Conservation (phyloP, 1,284 basidiomycete genomes). For the Cutaneotrichosporon mucoides region DNA sequence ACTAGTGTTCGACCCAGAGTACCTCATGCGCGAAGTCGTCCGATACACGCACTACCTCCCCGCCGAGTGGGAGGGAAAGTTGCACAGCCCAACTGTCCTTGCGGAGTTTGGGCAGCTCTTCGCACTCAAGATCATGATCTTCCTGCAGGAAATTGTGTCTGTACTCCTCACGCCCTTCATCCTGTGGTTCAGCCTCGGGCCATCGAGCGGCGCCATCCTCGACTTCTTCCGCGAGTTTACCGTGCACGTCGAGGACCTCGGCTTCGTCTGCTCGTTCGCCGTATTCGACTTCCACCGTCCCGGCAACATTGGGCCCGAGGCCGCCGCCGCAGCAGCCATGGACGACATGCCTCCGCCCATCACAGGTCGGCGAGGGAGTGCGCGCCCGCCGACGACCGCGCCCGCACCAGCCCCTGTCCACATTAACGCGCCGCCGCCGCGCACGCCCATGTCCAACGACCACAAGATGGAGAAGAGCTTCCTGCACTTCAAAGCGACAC, state of each 20-base stretch:
- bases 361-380: not conserved
- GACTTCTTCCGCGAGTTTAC: constrained; percentile 97
- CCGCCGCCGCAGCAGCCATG: not conserved
- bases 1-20: constrained; percentile 85
- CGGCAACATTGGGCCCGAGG: constrained; percentile 71
- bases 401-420: not conserved
- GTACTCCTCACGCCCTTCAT: constrained; percentile 93
- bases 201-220: constrained; percentile 79
- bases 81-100: constrained; percentile 91
- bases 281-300: constrained; percentile 95
- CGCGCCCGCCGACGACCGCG: not conserved
- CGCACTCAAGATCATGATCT: constrained; percentile 79
- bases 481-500: constrained; percentile 89
- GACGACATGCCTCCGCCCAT: not conserved
- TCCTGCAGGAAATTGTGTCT: constrained; percentile 79
- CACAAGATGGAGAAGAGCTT: constrained; percentile 99
- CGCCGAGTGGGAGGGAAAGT: constrained; percentile 76
- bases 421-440: not conserved
- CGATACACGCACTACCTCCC: constrained; percentile 95
- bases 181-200: constrained; percentile 84
- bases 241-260: constrained; percentile 90
- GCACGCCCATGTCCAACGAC: constrained; percentile 54
- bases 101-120: constrained; percentile 84
- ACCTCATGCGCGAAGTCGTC: constrained; percentile 84
- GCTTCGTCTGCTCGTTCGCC: constrained; percentile 96